Percentiles rank a stretch among this genome's conserved stretches.
These are phyloP conservation scores for Houttuynia cordata DNA, from an alignment of 164 flowering plant genomes.

Conservation along the genomic window DNA sequence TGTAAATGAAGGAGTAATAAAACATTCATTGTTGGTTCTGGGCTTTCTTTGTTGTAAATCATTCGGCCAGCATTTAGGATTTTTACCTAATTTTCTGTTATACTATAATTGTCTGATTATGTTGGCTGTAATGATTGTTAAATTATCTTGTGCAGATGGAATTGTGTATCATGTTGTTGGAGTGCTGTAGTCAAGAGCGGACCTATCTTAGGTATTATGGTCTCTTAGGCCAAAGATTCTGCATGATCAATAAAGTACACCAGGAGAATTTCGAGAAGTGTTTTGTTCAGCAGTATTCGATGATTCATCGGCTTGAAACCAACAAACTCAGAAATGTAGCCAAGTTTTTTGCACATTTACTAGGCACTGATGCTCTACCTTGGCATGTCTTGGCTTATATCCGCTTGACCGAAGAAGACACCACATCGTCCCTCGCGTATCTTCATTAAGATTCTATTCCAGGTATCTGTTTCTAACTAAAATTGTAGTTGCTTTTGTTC, in stretches of 20 bases:
- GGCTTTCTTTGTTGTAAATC: not conserved
- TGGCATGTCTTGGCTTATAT: constrained; percentile 91
- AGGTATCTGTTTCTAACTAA: constrained; percentile 22
- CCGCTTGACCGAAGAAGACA: constrained; percentile 89
- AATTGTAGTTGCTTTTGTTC: too few relatives aligned
- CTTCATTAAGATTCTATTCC: constrained; percentile 87
- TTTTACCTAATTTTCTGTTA: not conserved
- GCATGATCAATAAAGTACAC: constrained; percentile 81
- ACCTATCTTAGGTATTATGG: constrained; percentile 91
- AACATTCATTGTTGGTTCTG: not conserved
- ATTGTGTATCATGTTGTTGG: constrained; percentile 84
- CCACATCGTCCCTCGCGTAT: constrained; percentile 96
- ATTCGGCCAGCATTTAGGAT: not conserved
- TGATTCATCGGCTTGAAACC: constrained; percentile 91
- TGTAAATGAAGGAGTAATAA: too few relatives aligned
- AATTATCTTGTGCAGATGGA: constrained; percentile 53
- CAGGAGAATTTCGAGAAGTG: constrained; percentile 90
- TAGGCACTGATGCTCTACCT: constrained; percentile 89
- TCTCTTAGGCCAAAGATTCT: constrained; percentile 83
- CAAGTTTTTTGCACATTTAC: constrained; percentile 90
- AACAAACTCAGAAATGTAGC: constrained; percentile 91
- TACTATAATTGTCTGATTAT: not conserved
- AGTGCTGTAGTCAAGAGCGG: constrained; percentile 95
- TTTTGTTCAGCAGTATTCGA: constrained; percentile 86
- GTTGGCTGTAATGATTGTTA: not conserved